Evolutionary conservation across 1,284 basidiomycete species (phyloP).

Genomic region (Rhodotorula sp.): DNA sequence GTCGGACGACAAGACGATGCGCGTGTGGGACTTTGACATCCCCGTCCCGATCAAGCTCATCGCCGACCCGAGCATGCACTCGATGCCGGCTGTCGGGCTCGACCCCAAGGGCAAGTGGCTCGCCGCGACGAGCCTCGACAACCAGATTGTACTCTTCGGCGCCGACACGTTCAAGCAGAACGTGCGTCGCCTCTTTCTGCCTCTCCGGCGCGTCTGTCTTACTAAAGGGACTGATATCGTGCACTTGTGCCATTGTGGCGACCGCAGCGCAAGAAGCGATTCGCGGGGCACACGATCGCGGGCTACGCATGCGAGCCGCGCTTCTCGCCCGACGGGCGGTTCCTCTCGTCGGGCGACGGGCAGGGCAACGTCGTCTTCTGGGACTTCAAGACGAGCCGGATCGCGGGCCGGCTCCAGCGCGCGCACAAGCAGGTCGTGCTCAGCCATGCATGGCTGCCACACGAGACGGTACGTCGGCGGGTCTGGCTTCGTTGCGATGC

Average conservation of each 20-base stretch:
- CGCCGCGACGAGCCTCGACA: constrained; percentile 95
- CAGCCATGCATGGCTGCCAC: constrained; percentile 94
- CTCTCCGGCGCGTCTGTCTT: not conserved
- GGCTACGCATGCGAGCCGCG: constrained; percentile 96
- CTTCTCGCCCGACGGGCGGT: constrained; percentile 96
- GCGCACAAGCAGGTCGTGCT: constrained; percentile 95
- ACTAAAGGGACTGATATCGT: not conserved
- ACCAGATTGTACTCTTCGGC: constrained; percentile 95
- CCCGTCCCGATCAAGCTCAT: constrained; percentile 95
- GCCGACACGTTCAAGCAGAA: constrained; percentile 94
- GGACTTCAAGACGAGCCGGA: constrained; percentile 97
- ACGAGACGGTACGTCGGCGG: constrained; percentile 76
- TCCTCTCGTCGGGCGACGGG: constrained; percentile 93
- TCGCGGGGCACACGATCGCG: constrained; percentile 92
- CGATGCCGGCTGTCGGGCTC: constrained; percentile 94
- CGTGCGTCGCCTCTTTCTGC: constrained; percentile 46
- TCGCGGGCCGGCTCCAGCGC: constrained; percentile 76
- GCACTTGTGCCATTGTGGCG: not conserved
- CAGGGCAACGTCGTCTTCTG: constrained; percentile 95
- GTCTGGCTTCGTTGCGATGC: not conserved
- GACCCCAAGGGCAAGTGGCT: constrained; percentile 96
- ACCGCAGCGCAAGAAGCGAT: constrained; percentile 74
- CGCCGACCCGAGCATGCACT: constrained; percentile 99
- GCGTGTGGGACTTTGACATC: constrained; percentile 71
- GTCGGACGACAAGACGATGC: constrained; percentile 98